These are phyloP conservation scores for Plectranthus barbatus DNA, from an alignment of 257 asterid genomes.

Conservation along the genomic window DNA sequence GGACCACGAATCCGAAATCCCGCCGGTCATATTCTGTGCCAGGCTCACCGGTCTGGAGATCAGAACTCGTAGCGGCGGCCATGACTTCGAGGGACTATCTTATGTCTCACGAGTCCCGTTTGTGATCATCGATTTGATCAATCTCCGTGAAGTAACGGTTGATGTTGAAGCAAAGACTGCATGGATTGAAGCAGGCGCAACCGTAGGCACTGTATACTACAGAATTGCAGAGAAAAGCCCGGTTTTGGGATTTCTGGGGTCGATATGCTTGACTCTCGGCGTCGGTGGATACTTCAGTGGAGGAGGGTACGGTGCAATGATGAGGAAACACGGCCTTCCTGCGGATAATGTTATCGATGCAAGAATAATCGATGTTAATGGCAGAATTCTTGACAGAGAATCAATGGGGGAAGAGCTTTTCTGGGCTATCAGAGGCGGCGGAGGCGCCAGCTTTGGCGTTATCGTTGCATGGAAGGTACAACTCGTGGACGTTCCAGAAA, in stretches of 20 bases:
- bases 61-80: conserved; percentile 13
- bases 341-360: neutral
- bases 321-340: neutral
- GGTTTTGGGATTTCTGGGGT: neutral
- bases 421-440: too few species aligned
- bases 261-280: neutral
- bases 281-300: conserved; percentile 10
- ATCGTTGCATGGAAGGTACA: too few species aligned
- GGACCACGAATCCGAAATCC: neutral
- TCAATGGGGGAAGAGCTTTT: too few species aligned
- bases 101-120: neutral
- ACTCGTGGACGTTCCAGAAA: conserved; percentile 1
- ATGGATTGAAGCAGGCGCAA: neutral
- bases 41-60: neutral
- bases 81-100: conserved; percentile 12
- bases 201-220: neutral
- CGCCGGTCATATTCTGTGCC: neutral
- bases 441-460: too few species aligned
- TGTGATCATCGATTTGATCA: conserved; percentile 5
- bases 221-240: neutral
- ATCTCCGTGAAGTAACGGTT: neutral
- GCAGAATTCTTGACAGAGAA: too few species aligned
- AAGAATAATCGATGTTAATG: too few species aligned
- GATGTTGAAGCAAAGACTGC: neutral
- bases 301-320: conserved; percentile 4